Evolutionary conservation across 2,329 filamentous ascomycete genomes (phyloP).

Genomic region (Hirsutella thompsonii): DNA sequence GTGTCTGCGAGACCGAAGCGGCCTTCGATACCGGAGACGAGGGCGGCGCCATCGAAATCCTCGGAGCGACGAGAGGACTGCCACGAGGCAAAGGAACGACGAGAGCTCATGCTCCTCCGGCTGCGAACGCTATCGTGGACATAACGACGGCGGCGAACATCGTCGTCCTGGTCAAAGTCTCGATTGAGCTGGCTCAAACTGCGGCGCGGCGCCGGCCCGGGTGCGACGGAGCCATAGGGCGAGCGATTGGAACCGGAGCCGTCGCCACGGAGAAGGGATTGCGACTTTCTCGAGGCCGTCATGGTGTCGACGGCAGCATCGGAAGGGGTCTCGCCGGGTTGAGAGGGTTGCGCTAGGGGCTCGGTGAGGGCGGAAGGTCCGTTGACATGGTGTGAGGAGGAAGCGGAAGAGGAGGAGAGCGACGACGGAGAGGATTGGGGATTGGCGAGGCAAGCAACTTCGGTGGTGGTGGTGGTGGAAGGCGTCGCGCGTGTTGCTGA

Average conservation of each 20-base stretch:
- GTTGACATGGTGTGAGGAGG: constrained; percentile 9
- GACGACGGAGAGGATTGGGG: background rate
- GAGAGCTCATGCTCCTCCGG: constrained; percentile 16
- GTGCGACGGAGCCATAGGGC: constrained; percentile 25
- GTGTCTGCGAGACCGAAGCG: constrained; percentile 38
- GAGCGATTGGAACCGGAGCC: constrained; percentile 14
- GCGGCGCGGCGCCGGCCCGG: constrained; percentile 18
- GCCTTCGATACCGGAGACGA: constrained; percentile 40
- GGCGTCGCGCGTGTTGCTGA: background rate
- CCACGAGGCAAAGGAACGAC: constrained; percentile 16
- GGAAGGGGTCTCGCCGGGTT: constrained; percentile 6
- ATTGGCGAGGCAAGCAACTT: constrained; percentile 2
- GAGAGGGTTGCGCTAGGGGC: constrained; percentile 12
- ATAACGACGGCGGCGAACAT: constrained; percentile 19
- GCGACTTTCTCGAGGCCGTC: constrained; percentile 20
- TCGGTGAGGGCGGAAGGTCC: constrained; percentile 9
- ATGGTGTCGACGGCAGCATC: constrained; percentile 13
- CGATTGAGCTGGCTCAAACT: constrained; percentile 21
- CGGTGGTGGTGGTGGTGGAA: background rate
- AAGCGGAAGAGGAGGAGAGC: background rate
- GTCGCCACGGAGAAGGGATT: constrained; percentile 19
- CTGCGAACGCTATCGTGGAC: constrained; percentile 17
- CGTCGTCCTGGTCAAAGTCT: constrained; percentile 17
- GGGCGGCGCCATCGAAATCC: constrained; percentile 35
- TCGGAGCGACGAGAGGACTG: constrained; percentile 27